Evolutionary conservation across 768 basidiomycete genomes (phyloP), one percentile per base, ranked within the genome.

Genomic region (Glaciozyma martinii): DNA sequence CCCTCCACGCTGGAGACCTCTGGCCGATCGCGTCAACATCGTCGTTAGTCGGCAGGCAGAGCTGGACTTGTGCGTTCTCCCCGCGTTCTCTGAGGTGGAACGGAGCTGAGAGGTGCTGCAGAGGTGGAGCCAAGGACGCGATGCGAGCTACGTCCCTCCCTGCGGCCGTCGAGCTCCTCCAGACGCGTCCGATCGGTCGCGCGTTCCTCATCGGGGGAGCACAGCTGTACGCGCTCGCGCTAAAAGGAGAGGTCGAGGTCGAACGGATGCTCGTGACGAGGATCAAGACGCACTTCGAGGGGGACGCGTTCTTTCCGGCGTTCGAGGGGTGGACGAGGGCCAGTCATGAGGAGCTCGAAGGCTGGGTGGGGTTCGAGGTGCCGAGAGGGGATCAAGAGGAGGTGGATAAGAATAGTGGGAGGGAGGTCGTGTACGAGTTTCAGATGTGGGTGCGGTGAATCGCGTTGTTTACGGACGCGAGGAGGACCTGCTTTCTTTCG

Each of bases 131-230:
- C 1, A 63, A 65, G 1, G 55, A 69, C 4, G 59, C 65, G 6
- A 56, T 52, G 30, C 57, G 66, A n/a, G 63, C 68, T 6, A n/a
- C 60, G 5, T 71, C 71, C 13, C 58, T 71, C 25, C 43, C 62
- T 10, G 33, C 54, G 29, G 68, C 70, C n/a, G 44, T 72, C 47
- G 42, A 47, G 6, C 53, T 61, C 27, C 37, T 72, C 70, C 30
- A 63, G 47, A 37, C 42, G 64, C 44, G 65, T 71, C 23, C 63
- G 46, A 25, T 84, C 50, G 77, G 88, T 72, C 82, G 84, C 61
- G 77, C 78, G 33, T 98, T 97, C 79, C 78, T 97, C 70, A 95
- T 95, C 40, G 95, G 95, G 40, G 95, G 95, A n/a, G 84, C 89
- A 10, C 83, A 86, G 40, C 77, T 98, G 32, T 95, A 95, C 80